Conservation (phyloP, 2,329 filamentous ascomycete genomes). For the Teratosphaeria zuluensis region DNA sequence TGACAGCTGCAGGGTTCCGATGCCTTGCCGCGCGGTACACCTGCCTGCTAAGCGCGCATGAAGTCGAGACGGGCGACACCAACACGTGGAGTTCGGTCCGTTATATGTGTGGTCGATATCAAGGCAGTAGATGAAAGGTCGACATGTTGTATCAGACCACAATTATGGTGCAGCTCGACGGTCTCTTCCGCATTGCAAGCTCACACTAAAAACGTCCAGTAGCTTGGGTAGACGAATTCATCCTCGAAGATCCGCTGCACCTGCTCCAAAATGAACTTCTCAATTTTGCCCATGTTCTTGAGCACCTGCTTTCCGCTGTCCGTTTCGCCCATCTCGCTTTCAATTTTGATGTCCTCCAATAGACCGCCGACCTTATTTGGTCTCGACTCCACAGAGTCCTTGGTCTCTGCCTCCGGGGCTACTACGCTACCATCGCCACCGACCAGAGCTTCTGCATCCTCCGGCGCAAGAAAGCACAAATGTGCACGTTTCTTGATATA, state of each 20-base stretch:
- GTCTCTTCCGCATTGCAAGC: background rate
- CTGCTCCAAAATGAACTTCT: constrained; percentile 93
- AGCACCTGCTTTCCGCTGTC: constrained; percentile 87
- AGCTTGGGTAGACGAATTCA: constrained; percentile 96
- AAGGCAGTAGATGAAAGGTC: background rate
- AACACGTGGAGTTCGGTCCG: background rate
- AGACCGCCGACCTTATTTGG: constrained; percentile 50
- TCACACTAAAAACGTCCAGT: constrained; percentile 91
- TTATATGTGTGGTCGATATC: background rate
- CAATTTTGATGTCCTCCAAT: constrained; percentile 85
- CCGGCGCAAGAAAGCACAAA: constrained; percentile 87
- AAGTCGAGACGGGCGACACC: background rate
- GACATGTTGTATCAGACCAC: background rate
- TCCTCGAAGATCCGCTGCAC: constrained; percentile 96
- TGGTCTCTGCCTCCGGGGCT: constrained; percentile 11
- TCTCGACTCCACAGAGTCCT: constrained; percentile 1
- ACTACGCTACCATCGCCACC: constrained; percentile 33
- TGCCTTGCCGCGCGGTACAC: background rate
- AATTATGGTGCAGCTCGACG: background rate
- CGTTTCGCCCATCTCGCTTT: constrained; percentile 92
- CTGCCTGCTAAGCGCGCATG: background rate
- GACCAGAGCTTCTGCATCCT: constrained; percentile 69
- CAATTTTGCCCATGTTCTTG: constrained; percentile 98
- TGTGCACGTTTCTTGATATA: constrained; percentile 83
- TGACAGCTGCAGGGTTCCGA: background rate